Evolutionary conservation across 2,329 filamentous ascomycete species (phyloP), one percentile per base, ranked within the genome.

Genomic region (Microsporum audouinii): DNA sequence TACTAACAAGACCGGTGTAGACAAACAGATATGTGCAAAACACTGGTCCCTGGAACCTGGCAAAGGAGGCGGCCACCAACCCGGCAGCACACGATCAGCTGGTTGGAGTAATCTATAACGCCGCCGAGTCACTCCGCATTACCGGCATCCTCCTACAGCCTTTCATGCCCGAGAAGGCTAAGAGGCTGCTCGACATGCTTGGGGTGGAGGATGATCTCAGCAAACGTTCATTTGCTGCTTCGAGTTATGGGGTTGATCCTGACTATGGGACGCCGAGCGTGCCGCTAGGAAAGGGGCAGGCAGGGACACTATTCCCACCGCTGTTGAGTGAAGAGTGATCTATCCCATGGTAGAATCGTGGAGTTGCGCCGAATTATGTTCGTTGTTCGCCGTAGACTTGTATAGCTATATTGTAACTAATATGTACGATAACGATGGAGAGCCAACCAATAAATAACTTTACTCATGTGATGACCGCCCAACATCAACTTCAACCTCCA

Each of bases 111-210:
- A 79, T 99, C 33, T 96, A 84, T 71, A 79, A 87, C 49, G 79
- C 80, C 49, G 82, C 86, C 6, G 94, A 99, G 74, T 82, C 87
- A 3, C 72, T 96, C 55, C 87, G 94, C 41, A 83, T 96, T 29
- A 78, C 80, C 0, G 89, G 86, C 12, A 96, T 99, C 66, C 78
- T 97, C 55, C 77, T 99, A 51, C 91, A 96, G 72, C 91, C 94
- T 0, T 89, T 91, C 69, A 95, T 99, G 82, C 94, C 94, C 0
- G 79, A 77, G 45, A 95, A 95, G 73, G 82, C 89, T 55, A 74
- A 75, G 8, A 77, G 83, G 65, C 74, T 96, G 36, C 81, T 99
- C 0, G 87, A 96, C 71, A 82, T 87, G 68, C 77, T 99, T 6
- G 87, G 88, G 0, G 91, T 99, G 3, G 75, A 77, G 6, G 62